phyloP scores from a whole-genome alignment of 2,329 filamentous ascomycete genomes.

The Claviceps capensis region DNA sequence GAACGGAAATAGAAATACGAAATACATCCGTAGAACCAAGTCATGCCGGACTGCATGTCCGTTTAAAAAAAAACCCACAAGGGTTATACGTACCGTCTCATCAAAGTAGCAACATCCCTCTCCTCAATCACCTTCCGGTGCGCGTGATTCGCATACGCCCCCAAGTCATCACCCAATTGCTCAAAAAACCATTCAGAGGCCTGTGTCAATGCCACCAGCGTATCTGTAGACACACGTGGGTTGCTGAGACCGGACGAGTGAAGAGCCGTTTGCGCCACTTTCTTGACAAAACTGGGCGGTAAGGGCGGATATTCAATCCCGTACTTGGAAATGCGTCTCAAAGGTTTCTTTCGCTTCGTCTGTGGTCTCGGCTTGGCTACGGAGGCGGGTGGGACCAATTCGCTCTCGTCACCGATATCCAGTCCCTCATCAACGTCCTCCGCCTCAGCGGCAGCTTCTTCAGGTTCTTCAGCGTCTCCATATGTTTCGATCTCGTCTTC shows the following conservation, averaged over 20 bases:
- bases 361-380: slow-evolving; percentile 1
- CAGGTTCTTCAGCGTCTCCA: neutral
- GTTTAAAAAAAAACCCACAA: neutral
- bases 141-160: slow-evolving; percentile 67
- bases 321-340: slow-evolving; percentile 46
- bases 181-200: slow-evolving; percentile 89
- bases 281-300: slow-evolving; percentile 60
- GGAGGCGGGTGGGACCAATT: neutral
- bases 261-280: slow-evolving; percentile 56
- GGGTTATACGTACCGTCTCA: slow-evolving; percentile 51
- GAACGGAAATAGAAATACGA: neutral
- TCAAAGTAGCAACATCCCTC: slow-evolving; percentile 65
- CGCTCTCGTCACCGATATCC: neutral
- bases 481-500: neutral
- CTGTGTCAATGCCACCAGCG: slow-evolving; percentile 60
- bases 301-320: slow-evolving; percentile 66
- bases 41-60: too few relatives aligned
- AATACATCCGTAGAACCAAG: too few relatives aligned
- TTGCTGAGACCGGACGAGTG: slow-evolving; percentile 52
- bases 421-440: neutral
- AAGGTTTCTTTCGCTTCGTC: slow-evolving; percentile 17
- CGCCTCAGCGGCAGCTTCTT: neutral
- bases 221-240: slow-evolving; percentile 58
- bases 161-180: slow-evolving; percentile 67
- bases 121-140: slow-evolving; percentile 77